These are phyloP conservation scores for Cajanus cajan DNA, from an alignment of 306 rosid genomes.

Conservation along the genomic window DNA sequence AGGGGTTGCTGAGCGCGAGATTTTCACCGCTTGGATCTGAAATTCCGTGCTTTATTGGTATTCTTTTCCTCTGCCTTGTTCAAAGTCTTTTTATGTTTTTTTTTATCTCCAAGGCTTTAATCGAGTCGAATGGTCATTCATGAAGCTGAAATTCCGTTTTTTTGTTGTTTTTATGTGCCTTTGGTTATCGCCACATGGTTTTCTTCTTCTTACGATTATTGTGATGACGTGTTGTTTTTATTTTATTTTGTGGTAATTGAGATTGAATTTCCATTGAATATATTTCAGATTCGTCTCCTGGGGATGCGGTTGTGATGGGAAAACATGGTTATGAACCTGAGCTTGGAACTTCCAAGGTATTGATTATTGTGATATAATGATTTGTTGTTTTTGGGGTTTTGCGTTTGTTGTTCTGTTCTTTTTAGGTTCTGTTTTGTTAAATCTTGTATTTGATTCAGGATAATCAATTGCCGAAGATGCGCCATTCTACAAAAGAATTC, in stretches of 20 bases:
- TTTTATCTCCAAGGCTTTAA: background rate
- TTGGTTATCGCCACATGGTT: background rate
- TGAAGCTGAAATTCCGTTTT: background rate
- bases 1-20: background rate
- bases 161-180: background rate
- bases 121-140: background rate
- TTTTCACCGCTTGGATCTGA: background rate
- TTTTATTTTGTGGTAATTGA: background rate
- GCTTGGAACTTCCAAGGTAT: conserved; percentile 55
- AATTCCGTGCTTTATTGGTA: background rate
- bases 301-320: conserved; percentile 22
- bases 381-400: background rate
- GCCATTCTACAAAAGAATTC: conserved; percentile 38
- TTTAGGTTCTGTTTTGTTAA: background rate
- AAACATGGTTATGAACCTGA: conserved; percentile 35
- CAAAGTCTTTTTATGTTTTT: background rate
- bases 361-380: background rate
- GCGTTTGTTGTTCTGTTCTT: background rate
- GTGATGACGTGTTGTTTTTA: background rate
- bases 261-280: background rate
- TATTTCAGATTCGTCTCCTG: conserved; percentile 41
- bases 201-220: background rate
- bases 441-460: conserved; percentile 34
- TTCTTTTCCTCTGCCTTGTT: background rate
- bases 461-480: conserved; percentile 40